A percentile compares a stretch with the other conserved stretches of the same genome.
These are phyloP conservation scores for Emericellopsis cladophorae DNA, from an alignment of 2,329 filamentous ascomycete genomes.

Conservation along the genomic window DNA sequence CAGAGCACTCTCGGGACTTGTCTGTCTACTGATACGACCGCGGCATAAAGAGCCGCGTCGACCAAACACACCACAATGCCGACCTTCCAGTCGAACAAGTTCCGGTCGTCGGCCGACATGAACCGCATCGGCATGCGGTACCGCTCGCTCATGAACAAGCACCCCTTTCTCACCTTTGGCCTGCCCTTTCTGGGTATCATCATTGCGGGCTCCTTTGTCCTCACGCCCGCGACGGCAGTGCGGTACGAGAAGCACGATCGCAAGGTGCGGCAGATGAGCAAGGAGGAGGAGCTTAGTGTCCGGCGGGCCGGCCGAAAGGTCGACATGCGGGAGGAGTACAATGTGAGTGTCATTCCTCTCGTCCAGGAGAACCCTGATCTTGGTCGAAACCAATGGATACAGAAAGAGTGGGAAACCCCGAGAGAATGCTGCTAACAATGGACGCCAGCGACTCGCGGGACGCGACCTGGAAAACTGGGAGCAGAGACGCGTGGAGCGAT, in stretches of 20 bases:
- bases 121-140: conserved; percentile 65
- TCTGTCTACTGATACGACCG: no score
- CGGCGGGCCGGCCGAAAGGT: conserved; percentile 58
- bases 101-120: conserved; percentile 51
- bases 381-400: no score
- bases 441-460: conserved; percentile 70
- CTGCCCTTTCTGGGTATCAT: conserved; percentile 86
- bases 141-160: conserved; percentile 58
- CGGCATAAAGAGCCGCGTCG: no score
- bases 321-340: conserved; percentile 77
- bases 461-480: conserved; percentile 95
- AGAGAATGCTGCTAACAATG: not conserved
- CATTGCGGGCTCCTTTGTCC: conserved; percentile 81
- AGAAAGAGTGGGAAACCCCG: no score
- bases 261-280: conserved; percentile 72
- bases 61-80: conserved; percentile 12
- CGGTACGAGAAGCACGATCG: conserved; percentile 90
- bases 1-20: no score
- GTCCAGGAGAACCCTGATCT: no score
- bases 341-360: conserved; percentile 41
- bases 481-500: conserved; percentile 82
- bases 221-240: conserved; percentile 87
- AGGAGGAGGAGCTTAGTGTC: conserved; percentile 77
- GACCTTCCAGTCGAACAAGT: conserved; percentile 59
- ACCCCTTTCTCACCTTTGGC: conserved; percentile 87